Evolutionary conservation across 495 filamentous ascomycete species (phyloP).

Genomic region (Sphaerosporella brunnea): DNA sequence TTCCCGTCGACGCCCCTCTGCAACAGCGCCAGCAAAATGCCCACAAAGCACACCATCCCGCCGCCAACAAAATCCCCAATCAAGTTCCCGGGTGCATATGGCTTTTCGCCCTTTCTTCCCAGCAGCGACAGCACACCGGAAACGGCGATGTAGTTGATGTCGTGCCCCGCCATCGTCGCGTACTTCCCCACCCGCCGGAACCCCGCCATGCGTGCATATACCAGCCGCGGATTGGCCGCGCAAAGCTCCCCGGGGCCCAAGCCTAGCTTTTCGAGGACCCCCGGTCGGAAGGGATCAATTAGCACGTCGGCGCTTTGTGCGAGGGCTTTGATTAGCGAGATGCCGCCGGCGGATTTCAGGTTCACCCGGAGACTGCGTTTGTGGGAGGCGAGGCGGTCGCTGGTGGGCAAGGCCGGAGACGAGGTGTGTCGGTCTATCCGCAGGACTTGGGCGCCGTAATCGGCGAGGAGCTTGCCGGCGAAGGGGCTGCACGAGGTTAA

Average conservation of each 20-base stretch:
- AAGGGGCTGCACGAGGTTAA: conserved; percentile 44
- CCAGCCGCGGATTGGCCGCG: conserved; percentile 50
- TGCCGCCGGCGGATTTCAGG: conserved; percentile 46
- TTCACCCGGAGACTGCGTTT: conserved; percentile 65
- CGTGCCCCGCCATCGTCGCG: conserved; percentile 79
- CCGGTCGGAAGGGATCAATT: conserved; percentile 85
- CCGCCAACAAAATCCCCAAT: conserved; percentile 85
- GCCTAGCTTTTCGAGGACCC: conserved; percentile 67
- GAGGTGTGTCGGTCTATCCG: conserved; percentile 55
- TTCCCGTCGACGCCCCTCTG: conserved; percentile 40
- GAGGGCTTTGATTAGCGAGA: conserved; percentile 47
- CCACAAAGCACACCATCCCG: conserved; percentile 57
- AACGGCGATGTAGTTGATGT: conserved; percentile 85
- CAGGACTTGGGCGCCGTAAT: conserved; percentile 73
- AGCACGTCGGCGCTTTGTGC: conserved; percentile 50
- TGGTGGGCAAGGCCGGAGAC: conserved; percentile 31
- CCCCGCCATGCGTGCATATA: conserved; percentile 73
- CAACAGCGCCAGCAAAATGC: conserved; percentile 46
- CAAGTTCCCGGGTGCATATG: conserved; percentile 65
- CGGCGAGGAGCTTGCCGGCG: conserved; percentile 70
- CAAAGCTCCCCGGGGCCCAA: conserved; percentile 51
- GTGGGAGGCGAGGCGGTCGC: conserved; percentile 56
- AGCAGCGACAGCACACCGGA: conserved; percentile 63
- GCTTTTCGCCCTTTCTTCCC: conserved; percentile 47
- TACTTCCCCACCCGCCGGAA: conserved; percentile 78